Evolutionary conservation across 2,329 filamentous ascomycete genomes (phyloP).

Genomic region (Zarea fungicola): DNA sequence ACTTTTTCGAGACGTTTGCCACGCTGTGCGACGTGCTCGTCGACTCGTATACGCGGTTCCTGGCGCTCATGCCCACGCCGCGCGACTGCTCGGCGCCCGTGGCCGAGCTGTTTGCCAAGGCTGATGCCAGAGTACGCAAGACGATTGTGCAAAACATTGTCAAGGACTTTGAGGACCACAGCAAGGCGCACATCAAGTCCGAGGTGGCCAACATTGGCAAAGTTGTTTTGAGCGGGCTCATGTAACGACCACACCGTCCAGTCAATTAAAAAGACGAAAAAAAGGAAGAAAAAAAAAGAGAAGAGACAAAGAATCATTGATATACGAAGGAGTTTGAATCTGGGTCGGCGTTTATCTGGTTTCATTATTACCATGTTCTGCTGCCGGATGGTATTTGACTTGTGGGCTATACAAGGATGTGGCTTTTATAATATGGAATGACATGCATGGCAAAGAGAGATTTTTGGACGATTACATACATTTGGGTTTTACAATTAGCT

Average conservation of each 20-base stretch:
- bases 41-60: constrained; percentile 78
- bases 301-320: neutral
- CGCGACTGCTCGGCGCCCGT: constrained; percentile 65
- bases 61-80: constrained; percentile 69
- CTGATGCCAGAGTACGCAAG: constrained; percentile 79
- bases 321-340: neutral
- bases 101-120: constrained; percentile 84
- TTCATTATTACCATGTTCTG: neutral
- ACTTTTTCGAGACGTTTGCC: constrained; percentile 94
- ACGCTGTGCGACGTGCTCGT: constrained; percentile 94
- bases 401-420: neutral
- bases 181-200: constrained; percentile 66
- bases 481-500: neutral
- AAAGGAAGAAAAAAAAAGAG: neutral
- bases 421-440: neutral
- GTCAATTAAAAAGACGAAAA: neutral
- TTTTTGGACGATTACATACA: neutral
- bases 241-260: constrained; percentile 40
- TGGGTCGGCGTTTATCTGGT: constrained; percentile 8
- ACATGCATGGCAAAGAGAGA: neutral
- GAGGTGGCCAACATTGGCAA: constrained; percentile 84
- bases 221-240: constrained; percentile 81
- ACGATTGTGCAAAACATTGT: constrained; percentile 82
- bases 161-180: constrained; percentile 88
- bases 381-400: neutral